These are phyloP conservation scores for Zasmidium citrigriseum DNA, from an alignment of 2,329 filamentous ascomycete species.

Conservation along the genomic window DNA sequence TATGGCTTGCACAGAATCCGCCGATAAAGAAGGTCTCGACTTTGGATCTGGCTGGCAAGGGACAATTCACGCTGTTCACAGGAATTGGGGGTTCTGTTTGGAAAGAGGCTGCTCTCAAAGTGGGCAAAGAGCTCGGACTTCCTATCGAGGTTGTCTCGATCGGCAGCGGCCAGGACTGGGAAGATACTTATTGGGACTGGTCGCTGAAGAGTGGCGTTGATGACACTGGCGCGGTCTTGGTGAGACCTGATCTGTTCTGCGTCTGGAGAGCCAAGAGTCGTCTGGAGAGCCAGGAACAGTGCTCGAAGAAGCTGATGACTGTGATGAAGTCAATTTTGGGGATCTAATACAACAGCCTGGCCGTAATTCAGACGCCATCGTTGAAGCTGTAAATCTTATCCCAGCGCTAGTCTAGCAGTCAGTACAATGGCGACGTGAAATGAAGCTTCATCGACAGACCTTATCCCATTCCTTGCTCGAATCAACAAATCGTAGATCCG, in stretches of 20 bases:
- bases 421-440: no score
- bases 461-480: no score
- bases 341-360: no score
- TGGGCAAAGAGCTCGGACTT: constrained; percentile 43
- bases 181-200: constrained; percentile 63
- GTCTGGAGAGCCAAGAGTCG: no score
- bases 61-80: constrained; percentile 44
- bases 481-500: no score
- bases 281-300: no score
- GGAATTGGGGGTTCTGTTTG: constrained; percentile 58
- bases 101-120: constrained; percentile 49
- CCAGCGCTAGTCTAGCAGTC: no score
- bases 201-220: neutral
- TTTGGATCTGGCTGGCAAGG: constrained; percentile 59
- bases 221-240: constrained; percentile 3
- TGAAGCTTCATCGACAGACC: no score
- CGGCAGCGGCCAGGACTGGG: constrained; percentile 57
- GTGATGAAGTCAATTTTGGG: no score
- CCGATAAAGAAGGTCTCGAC: constrained; percentile 54
- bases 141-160: constrained; percentile 51
- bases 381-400: no score
- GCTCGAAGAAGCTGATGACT: no score
- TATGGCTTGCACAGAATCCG: constrained; percentile 55
- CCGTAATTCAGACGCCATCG: no score
- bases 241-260: constrained; percentile 1